Conservation (phyloP, 148 eudicot genomes). For the Salicornia ramosissima region DNA sequence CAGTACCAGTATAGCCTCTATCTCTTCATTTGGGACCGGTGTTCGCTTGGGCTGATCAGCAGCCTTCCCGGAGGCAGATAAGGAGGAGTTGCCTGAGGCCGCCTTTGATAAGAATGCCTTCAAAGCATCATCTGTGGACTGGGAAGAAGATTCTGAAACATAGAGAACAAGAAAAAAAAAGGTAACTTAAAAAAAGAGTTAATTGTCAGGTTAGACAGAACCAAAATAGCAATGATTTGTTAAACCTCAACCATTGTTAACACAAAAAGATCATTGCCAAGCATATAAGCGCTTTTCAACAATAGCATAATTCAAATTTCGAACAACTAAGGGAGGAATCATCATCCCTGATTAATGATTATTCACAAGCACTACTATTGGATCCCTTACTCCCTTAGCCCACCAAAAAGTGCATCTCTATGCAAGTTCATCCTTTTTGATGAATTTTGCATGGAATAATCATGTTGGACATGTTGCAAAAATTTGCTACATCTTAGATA, state of each 20-base stretch:
- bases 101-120: conserved; percentile 46
- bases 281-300: not conserved
- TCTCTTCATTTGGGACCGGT: conserved; percentile 76
- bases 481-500: not conserved
- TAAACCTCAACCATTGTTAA: not conserved
- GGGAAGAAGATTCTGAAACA: conserved; percentile 48
- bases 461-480: not conserved
- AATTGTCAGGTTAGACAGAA: not conserved
- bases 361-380: too few relatives aligned
- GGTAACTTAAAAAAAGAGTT: not conserved
- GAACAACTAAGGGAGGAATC: not conserved
- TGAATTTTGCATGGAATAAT: not conserved
- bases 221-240: not conserved
- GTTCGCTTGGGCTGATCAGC: conserved; percentile 84
- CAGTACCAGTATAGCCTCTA: conserved; percentile 74
- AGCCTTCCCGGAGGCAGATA: conserved; percentile 67
- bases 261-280: not conserved
- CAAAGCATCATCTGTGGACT: conserved; percentile 34
- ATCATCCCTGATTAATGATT: not conserved
- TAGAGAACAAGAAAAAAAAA: not conserved
- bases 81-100: conserved; percentile 36
- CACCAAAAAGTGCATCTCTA: not conserved
- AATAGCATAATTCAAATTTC: not conserved
- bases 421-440: not conserved
- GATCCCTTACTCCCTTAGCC: not conserved